Evolutionary conservation across 331 rosid genomes (phyloP), one percentile per base, ranked within the genome.

Genomic region (Malus hybrid): DNA sequence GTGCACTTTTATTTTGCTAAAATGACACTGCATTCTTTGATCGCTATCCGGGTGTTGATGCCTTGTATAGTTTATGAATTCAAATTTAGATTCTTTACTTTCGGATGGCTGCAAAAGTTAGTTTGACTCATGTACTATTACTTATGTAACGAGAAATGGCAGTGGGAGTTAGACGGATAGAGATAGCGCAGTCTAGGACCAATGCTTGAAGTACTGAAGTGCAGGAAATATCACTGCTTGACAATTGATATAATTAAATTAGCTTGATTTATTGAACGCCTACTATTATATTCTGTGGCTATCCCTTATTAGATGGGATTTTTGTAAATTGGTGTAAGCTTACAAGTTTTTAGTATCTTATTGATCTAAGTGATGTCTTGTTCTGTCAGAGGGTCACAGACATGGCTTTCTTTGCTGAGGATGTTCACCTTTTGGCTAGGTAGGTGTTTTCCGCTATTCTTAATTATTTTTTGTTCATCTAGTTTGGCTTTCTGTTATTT

Each of bases 371-470:
- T 15, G 32, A 67, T 67, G 62, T 65, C 6, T 79, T 55, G 57
- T 83, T 80, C 39, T 75, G 70, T 71, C 93, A 95, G 99, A 92
- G 98, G 93, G 98, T 95, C 87, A 95, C 99, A 27, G 99, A 95
- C 87, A 84, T 95, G 92, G 91, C 97, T 59, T 95, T 95, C 88
- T 95, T 95, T 73, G 97, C 99, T 3, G 99, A 95, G 88, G 99
- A 95, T 84, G 99, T 95, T 88, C 99, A 95, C 82, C 96, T 95
- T 78, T 85, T 95, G 90, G 96, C 97, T 77, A 95, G 99, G 99
- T 95, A 95, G 68, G 52, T 71, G 12, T 78, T 71, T 74, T 67
- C 73, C 61, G 54, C 64, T 65, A 18, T 55, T 66, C 59, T 39
- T 36, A 28, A 48, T 20, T 14, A 14, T 14, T 27, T 65, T 46